Evolutionary conservation across 1,139 yeast genomes (phyloP).

Genomic region (Chernovozyma sophiae-reginae): DNA sequence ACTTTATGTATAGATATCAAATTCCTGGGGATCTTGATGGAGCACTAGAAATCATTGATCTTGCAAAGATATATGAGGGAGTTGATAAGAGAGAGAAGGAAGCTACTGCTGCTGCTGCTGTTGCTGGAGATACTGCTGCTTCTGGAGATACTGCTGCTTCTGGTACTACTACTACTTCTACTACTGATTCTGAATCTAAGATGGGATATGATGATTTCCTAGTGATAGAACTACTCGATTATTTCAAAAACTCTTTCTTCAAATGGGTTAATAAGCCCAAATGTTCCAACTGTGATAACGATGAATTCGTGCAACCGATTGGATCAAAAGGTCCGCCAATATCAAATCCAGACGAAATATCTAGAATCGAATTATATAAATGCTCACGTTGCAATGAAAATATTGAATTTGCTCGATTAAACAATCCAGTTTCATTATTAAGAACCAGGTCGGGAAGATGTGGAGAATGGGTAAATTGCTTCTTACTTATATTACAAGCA

Average conservation of each 20-base stretch:
- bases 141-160: conserved; percentile 9
- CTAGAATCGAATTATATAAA: conserved; percentile 53
- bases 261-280: conserved; percentile 74
- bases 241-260: conserved; percentile 81
- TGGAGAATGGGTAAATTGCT: conserved; percentile 94
- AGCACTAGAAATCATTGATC: conserved; percentile 34
- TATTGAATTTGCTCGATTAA: conserved; percentile 72
- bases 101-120: neutral
- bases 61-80: conserved; percentile 31
- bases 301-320: conserved; percentile 11
- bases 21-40: conserved; percentile 13
- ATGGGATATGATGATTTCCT: conserved; percentile 62
- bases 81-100: conserved; percentile 26
- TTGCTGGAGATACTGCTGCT: neutral
- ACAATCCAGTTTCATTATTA: conserved; percentile 60
- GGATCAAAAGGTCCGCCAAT: conserved; percentile 9
- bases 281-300: conserved; percentile 51
- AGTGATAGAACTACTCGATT: conserved; percentile 62
- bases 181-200: neutral
- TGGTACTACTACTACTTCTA: neutral
- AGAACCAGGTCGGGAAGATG: conserved; percentile 73
- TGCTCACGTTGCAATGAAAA: conserved; percentile 48
- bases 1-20: conserved; percentile 12
- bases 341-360: conserved; percentile 30
- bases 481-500: conserved; percentile 64